Evolutionary conservation across 176 grass and related monocot species (phyloP), one percentile per base, ranked within the genome.

Genomic region (Cocos nucifera): DNA sequence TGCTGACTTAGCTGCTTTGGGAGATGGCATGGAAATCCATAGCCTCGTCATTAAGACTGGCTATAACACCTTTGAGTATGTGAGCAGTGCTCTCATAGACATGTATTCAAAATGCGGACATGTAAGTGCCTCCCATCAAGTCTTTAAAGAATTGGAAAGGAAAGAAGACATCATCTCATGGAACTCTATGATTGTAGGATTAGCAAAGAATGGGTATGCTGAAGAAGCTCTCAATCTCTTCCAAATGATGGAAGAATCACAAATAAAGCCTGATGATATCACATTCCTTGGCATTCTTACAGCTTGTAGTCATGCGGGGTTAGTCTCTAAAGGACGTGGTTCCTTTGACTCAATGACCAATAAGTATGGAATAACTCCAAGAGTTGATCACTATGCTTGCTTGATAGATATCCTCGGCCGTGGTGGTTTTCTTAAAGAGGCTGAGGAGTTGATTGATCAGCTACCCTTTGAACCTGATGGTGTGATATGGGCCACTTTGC

Each of bases 101-200:
- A 85, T 85, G 87, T 90, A 90, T 57, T 82, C 82, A 22, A 90
- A 85, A 60, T 90, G 82, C 56, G 87, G 87, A 17, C 78, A 90
- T 77, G 61, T 64, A n/a, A 64, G 29, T 27, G 78, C 71, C 63
- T 82, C 87, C 48, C 66, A 79, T 76, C 57, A 76, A 63, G 62
- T 69, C 27, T 90, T 90, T 75, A 75, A 79, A 56, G 68, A 76
- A 53, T 56, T 82, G 68, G 30, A 82, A 67, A 73, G 70, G 26
- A 89, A 85, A 62, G 19, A 79, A 76, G 48, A 66, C 30, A 63
- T 82, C 61, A 79, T 70, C 68, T 54, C 57, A 44, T 90, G 82
- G 87, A 90, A 90, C 65, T 90, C 86, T 18, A 73, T 89, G 71
- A 82, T 89, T 69, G 71, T 76, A 49, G 78, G 86, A 22, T 89